These are phyloP conservation scores for Debaryomyces subglobosus DNA, from an alignment of 1,139 yeast genomes.

Conservation along the genomic window DNA sequence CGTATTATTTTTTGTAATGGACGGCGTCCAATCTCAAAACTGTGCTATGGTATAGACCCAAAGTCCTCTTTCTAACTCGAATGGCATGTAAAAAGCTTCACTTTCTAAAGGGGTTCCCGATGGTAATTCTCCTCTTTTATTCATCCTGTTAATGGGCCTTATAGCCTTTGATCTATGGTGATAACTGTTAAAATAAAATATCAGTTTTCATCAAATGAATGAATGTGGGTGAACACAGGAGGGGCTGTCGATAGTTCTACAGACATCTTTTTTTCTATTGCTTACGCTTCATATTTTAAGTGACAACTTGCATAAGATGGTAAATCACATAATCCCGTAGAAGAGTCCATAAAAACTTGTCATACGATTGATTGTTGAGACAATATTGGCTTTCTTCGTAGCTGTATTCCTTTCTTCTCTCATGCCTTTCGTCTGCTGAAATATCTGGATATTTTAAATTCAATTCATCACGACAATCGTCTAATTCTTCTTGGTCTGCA, in stretches of 20 bases:
- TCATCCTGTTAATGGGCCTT: neutral
- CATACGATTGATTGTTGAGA: neutral
- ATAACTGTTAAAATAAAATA: constrained; percentile 1
- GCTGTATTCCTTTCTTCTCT: neutral
- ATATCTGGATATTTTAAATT: neutral
- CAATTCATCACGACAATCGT: neutral
- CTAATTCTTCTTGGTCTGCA: constrained; percentile 1
- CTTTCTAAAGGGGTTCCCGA: neutral
- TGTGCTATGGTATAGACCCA: constrained; percentile 1
- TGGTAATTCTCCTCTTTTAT: no score
- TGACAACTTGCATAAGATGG: neutral
- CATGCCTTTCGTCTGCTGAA: neutral
- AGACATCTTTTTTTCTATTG: neutral
- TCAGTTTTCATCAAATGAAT: constrained; percentile 7
- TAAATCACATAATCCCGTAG: neutral
- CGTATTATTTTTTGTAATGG: neutral
- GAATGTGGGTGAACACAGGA: constrained; percentile 1
- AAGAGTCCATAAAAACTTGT: neutral
- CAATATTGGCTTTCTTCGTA: neutral
- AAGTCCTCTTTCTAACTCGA: constrained; percentile 4
- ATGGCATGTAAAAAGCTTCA: neutral
- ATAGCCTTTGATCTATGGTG: neutral
- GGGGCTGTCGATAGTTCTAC: neutral
- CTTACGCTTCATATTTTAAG: neutral
- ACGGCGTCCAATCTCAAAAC: neutral